These are phyloP conservation scores for Cutaneotrichosporon sp. DNA, from an alignment of 1,284 basidiomycete genomes.

Conservation along the genomic window DNA sequence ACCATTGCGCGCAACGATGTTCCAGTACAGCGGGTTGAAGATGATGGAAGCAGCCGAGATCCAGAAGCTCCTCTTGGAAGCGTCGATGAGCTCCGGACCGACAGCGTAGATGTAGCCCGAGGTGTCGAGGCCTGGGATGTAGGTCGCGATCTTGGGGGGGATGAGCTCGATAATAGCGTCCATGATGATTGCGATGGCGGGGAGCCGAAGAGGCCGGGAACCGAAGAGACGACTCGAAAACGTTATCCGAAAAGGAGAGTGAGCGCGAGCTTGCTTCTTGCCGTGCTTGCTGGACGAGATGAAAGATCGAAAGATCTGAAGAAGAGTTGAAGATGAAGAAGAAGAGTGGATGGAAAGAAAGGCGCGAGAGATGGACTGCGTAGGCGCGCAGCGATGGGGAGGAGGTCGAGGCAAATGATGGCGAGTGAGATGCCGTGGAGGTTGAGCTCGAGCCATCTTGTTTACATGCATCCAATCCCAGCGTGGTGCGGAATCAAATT, in stretches of 20 bases:
- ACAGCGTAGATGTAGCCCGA: constrained; percentile 29
- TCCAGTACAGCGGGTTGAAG: constrained; percentile 95
- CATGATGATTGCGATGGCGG: no score
- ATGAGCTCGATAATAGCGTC: constrained; percentile 19
- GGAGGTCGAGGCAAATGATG: background rate
- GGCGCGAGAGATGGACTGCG: constrained; percentile 1
- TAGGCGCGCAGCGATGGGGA: background rate
- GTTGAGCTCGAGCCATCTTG: no score
- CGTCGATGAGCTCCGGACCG: constrained; percentile 50
- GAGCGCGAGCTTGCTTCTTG: no score
- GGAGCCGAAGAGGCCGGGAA: background rate
- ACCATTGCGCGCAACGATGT: constrained; percentile 91
- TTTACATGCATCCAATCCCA: no score
- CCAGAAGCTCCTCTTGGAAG: constrained; percentile 61
- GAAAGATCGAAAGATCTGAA: background rate
- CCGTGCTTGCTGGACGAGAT: no score
- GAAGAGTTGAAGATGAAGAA: background rate
- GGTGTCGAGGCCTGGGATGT: constrained; percentile 13
- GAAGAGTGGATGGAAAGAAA: constrained; percentile 2
- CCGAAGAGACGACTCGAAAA: background rate
- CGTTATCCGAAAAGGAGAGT: no score
- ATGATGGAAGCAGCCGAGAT: constrained; percentile 61
- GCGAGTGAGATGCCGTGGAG: no score
- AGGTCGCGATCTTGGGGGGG: constrained; percentile 19
- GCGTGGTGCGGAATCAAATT: no score